Evolutionary conservation across 177 flowering plant species (phyloP), one percentile per base, ranked within the genome.

Genomic region (Viscum album): DNA sequence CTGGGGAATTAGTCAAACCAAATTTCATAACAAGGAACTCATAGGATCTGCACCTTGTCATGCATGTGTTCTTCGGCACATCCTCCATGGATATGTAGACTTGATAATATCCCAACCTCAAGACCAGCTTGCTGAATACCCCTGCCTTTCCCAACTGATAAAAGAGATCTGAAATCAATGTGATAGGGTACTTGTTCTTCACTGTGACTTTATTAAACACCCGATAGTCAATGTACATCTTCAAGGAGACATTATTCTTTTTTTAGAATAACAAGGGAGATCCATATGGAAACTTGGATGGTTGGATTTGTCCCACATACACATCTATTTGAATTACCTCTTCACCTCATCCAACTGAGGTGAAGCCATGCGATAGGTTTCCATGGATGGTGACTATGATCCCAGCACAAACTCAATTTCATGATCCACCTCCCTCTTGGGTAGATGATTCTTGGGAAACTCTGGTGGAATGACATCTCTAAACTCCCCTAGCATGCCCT

Each of bases 41-140:
- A 28, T n/a, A 56, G n/a, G 61, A 56, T 5, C 61, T 32, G 29
- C 29, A 56, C 4, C 56, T 8, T 50, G 24, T 56, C 10, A 56
- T 32, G 16, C 61, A n/a, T 2, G 61, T 29, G 30, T 30, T 56
- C 61, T 56, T 56, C 7, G 32, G 61, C 32, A n/a, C 61, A 56
- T 56, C 61, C 6, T 17, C 32, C 16, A n/a, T 28, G 6, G n/a
- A n/a, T n/a, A n/a, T n/a, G n/a, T n/a, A n/a, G n/a, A n/a, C n/a
- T n/a, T n/a, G n/a, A n/a, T n/a, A n/a, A n/a, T n/a, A 50, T 50
- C 56, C 56, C 56, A 50, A 50, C 56, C 56, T 50, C 56, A 50
- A 50, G 56, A 4, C 56, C 24, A 50, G 47, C 19, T 41, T 41
- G 13, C 13, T 10, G 13, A 41, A 41, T 19, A 10, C 10, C 19